Conservation (phyloP, 78 protist species). For the Creolimax fragrantissima region DNA sequence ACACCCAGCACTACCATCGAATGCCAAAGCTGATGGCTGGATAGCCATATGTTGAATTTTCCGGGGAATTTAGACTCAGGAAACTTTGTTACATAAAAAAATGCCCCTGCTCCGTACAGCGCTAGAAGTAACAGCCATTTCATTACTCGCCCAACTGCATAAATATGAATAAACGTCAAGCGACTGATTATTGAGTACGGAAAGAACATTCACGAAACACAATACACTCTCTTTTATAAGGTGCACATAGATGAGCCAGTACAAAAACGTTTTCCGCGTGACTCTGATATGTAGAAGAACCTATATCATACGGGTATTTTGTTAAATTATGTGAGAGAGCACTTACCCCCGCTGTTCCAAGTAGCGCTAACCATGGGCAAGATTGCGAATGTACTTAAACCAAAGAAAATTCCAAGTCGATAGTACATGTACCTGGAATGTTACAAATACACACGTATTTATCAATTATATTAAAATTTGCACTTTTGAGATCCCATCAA, state of each 20-base stretch:
- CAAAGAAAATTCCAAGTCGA: neutral
- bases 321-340: no score
- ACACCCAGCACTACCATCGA: neutral
- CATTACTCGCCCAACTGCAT: neutral
- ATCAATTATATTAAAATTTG: no score
- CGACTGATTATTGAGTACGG: no score
- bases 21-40: constrained; percentile 8
- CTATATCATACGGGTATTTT: no score
- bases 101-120: neutral
- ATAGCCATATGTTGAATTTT: neutral
- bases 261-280: no score
- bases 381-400: neutral
- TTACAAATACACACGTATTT: no score
- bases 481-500: no score
- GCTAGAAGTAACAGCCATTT: neutral
- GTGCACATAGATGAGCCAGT: no score
- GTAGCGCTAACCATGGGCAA: neutral
- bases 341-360: neutral
- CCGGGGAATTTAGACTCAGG: neutral
- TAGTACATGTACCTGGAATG: neutral
- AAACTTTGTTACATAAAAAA: neutral
- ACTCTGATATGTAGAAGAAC: no score
- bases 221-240: no score
- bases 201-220: no score
- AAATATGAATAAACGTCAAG: no score